These are phyloP conservation scores for Fraxinus greggii DNA, from an alignment of 305 asterid genomes.

Conservation along the genomic window DNA sequence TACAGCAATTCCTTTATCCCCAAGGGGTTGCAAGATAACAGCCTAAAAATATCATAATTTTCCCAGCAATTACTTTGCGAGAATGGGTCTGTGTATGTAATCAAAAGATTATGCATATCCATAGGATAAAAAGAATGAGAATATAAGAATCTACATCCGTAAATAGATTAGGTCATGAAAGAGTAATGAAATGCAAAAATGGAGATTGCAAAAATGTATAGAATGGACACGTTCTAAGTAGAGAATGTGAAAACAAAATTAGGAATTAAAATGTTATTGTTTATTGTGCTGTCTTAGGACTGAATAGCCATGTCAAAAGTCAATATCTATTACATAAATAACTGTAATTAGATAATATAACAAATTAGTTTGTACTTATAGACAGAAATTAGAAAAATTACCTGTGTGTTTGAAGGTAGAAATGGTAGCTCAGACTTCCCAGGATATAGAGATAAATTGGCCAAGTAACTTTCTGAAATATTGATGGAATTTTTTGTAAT, in stretches of 20 bases:
- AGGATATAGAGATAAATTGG: constrained; percentile 90
- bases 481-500: constrained; percentile 15
- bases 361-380: constrained; percentile 1
- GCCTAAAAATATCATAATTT: constrained; percentile 47
- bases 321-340: background rate
- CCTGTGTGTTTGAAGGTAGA: constrained; percentile 92
- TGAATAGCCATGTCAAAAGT: background rate
- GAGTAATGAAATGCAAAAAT: background rate
- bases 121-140: background rate
- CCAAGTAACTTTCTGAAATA: constrained; percentile 86
- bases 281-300: background rate
- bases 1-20: constrained; percentile 73
- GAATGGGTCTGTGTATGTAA: background rate
- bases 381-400: constrained; percentile 19
- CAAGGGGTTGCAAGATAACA: constrained; percentile 93
- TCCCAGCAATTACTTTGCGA: constrained; percentile 18
- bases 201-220: background rate
- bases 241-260: background rate
- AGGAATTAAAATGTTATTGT: background rate
- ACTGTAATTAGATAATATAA: background rate
- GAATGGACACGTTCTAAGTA: background rate
- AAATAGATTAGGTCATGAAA: background rate
- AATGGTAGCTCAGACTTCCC: constrained; percentile 91
- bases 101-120: background rate
- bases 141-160: background rate